phyloP scores from a whole-genome alignment of 441 rosid species.

The Adansonia grandidieri region DNA sequence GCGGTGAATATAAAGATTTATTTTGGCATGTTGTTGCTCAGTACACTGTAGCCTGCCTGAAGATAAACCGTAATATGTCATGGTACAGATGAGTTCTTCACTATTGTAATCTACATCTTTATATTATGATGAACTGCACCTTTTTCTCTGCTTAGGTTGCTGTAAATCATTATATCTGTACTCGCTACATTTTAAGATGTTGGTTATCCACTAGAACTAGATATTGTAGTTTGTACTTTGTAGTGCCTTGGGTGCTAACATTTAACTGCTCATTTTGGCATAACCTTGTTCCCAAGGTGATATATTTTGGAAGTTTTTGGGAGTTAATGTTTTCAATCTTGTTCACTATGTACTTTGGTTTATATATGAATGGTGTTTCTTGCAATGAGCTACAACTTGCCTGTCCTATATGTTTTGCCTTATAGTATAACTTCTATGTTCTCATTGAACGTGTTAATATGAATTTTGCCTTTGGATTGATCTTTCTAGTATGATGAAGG shows the following conservation, averaged over 20 bases:
- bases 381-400: background rate
- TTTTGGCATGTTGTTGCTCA: conserved; percentile 93
- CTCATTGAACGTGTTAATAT: background rate
- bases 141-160: conserved; percentile 22
- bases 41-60: conserved; percentile 80
- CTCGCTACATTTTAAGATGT: conserved; percentile 53
- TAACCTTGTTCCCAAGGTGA: conserved; percentile 40
- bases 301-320: conserved; percentile 16
- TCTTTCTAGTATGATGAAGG: background rate
- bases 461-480: conserved; percentile 5
- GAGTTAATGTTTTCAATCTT: conserved; percentile 7
- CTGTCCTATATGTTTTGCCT: conserved; percentile 3
- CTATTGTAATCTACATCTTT: conserved; percentile 13
- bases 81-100: conserved; percentile 44
- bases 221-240: conserved; percentile 61
- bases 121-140: background rate
- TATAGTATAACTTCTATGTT: background rate
- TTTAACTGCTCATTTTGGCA: conserved; percentile 92
- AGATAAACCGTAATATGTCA: conserved; percentile 84
- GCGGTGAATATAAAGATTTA: conserved; percentile 87
- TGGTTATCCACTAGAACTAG: conserved; percentile 78
- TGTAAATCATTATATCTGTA: conserved; percentile 5
- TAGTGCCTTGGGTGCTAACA: conserved; percentile 86
- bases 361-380: conserved; percentile 7
- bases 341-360: background rate